phyloP scores from a whole-genome alignment of 257 asterid genomes.

The Nicotiana undulata region DNA sequence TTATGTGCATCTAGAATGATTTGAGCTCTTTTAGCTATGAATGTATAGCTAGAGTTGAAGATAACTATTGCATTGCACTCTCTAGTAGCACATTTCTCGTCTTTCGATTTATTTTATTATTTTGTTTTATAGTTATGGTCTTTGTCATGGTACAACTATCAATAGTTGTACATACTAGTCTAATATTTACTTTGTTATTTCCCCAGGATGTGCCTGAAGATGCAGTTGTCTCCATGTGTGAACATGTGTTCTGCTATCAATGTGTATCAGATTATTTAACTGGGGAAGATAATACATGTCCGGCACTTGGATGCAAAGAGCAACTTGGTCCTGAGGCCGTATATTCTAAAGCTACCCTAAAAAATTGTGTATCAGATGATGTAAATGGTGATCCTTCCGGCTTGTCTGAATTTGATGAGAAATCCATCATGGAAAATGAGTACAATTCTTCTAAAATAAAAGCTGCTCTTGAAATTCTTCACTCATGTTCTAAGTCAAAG shows the following conservation, averaged over 20 bases:
- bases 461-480: slow-evolving; percentile 60
- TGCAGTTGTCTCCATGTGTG: slow-evolving; percentile 91
- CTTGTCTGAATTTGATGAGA: slow-evolving; percentile 34
- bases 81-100: background rate
- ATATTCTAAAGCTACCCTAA: slow-evolving; percentile 55
- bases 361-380: slow-evolving; percentile 49
- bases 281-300: slow-evolving; percentile 87
- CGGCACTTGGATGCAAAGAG: slow-evolving; percentile 74
- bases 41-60: background rate
- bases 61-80: background rate
- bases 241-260: slow-evolving; percentile 91
- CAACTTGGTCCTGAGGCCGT: slow-evolving; percentile 83
- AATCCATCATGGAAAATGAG: slow-evolving; percentile 36
- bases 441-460: slow-evolving; percentile 76
- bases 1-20: background rate
- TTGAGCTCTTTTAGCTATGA: background rate
- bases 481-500: slow-evolving; percentile 37
- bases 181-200: background rate
- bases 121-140: slow-evolving; percentile 1
- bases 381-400: slow-evolving; percentile 31
- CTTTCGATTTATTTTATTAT: background rate
- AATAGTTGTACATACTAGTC: background rate
- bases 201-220: slow-evolving; percentile 95
- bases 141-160: background rate
- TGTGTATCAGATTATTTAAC: slow-evolving; percentile 78